A percentile compares a stretch with the other conserved stretches of the same genome.
Conservation (phyloP, 169 alveolate species). For the Plasmodium billcollinsi region DNA sequence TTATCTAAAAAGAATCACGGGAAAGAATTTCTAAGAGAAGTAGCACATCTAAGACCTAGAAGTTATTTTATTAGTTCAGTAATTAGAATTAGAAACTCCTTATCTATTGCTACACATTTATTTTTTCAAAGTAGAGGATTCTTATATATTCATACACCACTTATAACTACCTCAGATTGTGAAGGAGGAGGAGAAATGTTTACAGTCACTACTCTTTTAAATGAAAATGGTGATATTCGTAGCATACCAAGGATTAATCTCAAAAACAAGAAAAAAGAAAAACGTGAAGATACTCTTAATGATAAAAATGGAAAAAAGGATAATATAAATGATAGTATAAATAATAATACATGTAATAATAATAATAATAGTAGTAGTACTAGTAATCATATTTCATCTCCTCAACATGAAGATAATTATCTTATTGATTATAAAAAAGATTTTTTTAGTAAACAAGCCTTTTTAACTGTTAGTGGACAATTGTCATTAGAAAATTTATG, state of each 20-base stretch:
- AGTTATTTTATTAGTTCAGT: constrained; percentile 96
- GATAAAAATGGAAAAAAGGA: not conserved
- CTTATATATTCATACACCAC: constrained; percentile 97
- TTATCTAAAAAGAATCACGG: constrained; percentile 95
- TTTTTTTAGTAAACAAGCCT: constrained; percentile 96
- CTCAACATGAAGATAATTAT: constrained; percentile 18
- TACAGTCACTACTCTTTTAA: constrained; percentile 95
- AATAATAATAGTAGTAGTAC: not conserved
- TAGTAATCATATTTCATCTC: constrained; percentile 11
- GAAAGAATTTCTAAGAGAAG: constrained; percentile 95
- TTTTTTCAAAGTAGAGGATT: constrained; percentile 96
- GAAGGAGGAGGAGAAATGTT: constrained; percentile 99
- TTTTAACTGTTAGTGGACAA: constrained; percentile 98
- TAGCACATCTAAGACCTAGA: constrained; percentile 98
- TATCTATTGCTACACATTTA: constrained; percentile 96
- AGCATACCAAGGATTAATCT: constrained; percentile 59
- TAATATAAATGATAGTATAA: not conserved
- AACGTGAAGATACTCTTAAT: constrained; percentile 7
- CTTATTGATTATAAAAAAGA: constrained; percentile 92
- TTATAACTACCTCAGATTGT: constrained; percentile 99
- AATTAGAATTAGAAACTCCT: constrained; percentile 94
- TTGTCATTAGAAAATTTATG: constrained; percentile 95
- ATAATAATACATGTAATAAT: constrained; percentile 20
- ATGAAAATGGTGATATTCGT: constrained; percentile 80
- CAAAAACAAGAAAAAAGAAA: constrained; percentile 25